A percentile compares a stretch with the other conserved stretches of the same genome.
Evolutionary conservation across 768 basidiomycete genomes (phyloP).

Genomic region (Mycena amicta): DNA sequence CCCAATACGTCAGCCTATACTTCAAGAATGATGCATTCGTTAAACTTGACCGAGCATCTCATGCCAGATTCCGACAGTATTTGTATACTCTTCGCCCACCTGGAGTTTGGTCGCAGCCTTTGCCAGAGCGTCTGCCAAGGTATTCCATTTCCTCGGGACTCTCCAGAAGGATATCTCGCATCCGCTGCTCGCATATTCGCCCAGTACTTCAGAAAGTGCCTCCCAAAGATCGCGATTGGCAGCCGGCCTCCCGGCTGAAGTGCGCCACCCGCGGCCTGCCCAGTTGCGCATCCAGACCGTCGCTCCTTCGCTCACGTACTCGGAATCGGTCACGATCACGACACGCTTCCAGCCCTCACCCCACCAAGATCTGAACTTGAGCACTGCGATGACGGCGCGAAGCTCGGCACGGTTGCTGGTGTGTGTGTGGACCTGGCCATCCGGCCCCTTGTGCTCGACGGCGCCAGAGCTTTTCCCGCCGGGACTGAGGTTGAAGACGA

Average conservation of each 20-base stretch:
- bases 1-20: too few species aligned
- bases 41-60: too few species aligned
- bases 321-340: constrained; percentile 33
- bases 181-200: constrained; percentile 20
- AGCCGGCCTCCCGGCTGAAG: constrained; percentile 16
- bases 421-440: constrained; percentile 15
- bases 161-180: constrained; percentile 26
- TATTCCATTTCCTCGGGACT: constrained; percentile 25
- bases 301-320: constrained; percentile 33
- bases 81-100: too few species aligned
- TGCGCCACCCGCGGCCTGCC: constrained; percentile 29
- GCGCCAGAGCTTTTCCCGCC: neutral
- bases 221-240: constrained; percentile 31
- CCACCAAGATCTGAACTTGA: constrained; percentile 27
- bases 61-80: too few species aligned
- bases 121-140: constrained; percentile 23
- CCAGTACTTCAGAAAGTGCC: constrained; percentile 17
- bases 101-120: too few species aligned
- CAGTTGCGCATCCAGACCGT: constrained; percentile 26
- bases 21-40: too few species aligned
- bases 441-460: constrained; percentile 4
- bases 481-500: constrained; percentile 6
- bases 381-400: constrained; percentile 30
- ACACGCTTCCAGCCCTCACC: constrained; percentile 33
- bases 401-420: constrained; percentile 40